phyloP scores from a whole-genome alignment of 345 rosid genomes.

The Bruguiera sexangula region DNA sequence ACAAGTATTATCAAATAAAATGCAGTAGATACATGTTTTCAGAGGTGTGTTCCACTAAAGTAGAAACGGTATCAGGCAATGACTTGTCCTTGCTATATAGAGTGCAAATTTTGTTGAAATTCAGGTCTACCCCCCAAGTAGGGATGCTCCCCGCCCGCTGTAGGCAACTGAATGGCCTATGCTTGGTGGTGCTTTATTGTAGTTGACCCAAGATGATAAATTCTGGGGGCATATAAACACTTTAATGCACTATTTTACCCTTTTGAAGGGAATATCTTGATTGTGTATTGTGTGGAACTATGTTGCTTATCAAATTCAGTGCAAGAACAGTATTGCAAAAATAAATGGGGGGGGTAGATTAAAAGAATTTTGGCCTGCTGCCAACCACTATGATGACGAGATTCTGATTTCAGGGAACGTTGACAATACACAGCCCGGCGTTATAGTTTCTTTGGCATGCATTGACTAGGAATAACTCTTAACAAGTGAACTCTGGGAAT shows the following conservation, averaged over 20 bases:
- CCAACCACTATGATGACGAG: too few relatives aligned
- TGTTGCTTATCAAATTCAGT: too few relatives aligned
- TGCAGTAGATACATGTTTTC: neutral
- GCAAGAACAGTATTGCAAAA: too few relatives aligned
- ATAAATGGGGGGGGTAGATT: too few relatives aligned
- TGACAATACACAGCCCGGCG: too few relatives aligned
- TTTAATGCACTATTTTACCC: neutral
- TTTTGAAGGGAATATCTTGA: neutral
- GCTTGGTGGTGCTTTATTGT: neutral
- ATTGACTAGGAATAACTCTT: too few relatives aligned
- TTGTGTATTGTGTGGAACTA: neutral
- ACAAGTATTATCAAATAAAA: neutral
- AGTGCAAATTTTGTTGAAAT: constrained; percentile 1
- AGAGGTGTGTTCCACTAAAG: neutral
- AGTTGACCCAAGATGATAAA: neutral
- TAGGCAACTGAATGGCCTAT: neutral
- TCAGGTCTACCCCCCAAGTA: neutral
- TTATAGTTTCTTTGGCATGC: too few relatives aligned
- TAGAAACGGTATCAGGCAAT: neutral
- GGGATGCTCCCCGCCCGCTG: neutral
- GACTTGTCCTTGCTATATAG: neutral
- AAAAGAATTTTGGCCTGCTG: too few relatives aligned
- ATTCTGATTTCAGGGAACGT: too few relatives aligned
- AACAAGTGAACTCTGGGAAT: too few relatives aligned
- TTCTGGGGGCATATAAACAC: neutral